phyloP scores from a whole-genome alignment of 176 grass and related monocot species.

The Chrysopogon serrulatus region DNA sequence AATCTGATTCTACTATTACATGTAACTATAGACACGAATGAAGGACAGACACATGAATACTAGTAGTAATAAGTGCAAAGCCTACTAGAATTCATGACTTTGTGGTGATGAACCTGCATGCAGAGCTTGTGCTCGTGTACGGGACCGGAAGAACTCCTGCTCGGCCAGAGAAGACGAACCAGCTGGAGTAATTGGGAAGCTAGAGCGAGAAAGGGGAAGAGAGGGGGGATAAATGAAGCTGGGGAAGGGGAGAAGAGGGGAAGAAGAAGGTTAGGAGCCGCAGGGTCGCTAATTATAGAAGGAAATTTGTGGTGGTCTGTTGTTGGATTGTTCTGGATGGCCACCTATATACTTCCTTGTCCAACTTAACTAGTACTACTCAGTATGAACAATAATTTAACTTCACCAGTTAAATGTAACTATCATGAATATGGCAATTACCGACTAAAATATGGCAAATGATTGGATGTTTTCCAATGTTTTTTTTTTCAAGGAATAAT shows the following conservation, averaged over 20 bases:
- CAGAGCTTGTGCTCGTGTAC: not conserved
- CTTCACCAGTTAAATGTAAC: not conserved
- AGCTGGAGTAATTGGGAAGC: constrained; percentile 13
- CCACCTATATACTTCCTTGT: constrained; percentile 6
- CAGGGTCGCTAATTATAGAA: constrained; percentile 20
- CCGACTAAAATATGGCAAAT: not conserved
- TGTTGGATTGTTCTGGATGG: constrained; percentile 37
- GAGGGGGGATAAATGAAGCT: not conserved
- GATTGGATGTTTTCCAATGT: not conserved
- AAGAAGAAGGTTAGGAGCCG: not conserved
- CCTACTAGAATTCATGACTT: not conserved
- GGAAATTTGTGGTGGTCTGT: constrained; percentile 23
- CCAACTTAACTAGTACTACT: not conserved
- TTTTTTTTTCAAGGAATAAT: not conserved
- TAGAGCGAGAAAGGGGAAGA: not conserved
- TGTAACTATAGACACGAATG: not conserved
- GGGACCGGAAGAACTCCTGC: not conserved
- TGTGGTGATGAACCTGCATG: not conserved
- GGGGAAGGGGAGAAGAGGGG: not conserved
- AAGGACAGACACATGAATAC: not conserved
- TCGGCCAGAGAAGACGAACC: not conserved
- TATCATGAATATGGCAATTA: not conserved
- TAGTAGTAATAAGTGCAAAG: not conserved
- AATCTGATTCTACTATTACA: not conserved
- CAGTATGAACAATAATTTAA: constrained; percentile 6